Conservation (phyloP, 495 filamentous ascomycete species). For the Clohesyomyces aquaticus region DNA sequence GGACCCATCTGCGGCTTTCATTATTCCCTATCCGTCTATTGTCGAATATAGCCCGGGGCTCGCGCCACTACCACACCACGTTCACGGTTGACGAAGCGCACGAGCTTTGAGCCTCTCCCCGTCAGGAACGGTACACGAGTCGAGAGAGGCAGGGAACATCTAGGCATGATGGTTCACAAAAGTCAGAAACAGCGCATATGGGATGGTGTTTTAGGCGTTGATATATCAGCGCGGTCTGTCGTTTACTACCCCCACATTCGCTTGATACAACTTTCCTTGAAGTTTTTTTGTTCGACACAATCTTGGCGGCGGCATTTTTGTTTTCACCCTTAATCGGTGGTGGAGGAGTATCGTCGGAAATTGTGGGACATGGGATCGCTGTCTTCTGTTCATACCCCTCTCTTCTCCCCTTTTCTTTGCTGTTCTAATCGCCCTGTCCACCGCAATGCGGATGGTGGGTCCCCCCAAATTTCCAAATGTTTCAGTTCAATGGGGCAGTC, state of each 20-base stretch:
- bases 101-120: constrained; percentile 16
- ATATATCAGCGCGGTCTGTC: constrained; percentile 19
- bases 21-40: constrained; percentile 18
- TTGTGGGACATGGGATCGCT: neutral
- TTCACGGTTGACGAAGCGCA: constrained; percentile 32
- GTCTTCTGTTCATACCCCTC: constrained; percentile 2
- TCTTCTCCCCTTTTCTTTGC: neutral
- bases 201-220: constrained; percentile 39
- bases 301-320: constrained; percentile 1
- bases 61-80: constrained; percentile 26
- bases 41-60: constrained; percentile 32
- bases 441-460: too few species aligned
- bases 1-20: constrained; percentile 12
- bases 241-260: constrained; percentile 24
- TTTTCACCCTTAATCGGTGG: neutral
- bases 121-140: constrained; percentile 36
- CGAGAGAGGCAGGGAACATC: constrained; percentile 13
- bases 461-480: neutral
- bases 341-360: neutral
- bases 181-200: constrained; percentile 32
- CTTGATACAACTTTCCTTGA: constrained; percentile 6
- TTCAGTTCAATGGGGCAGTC: constrained; percentile 7
- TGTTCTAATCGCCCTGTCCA: neutral
- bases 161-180: constrained; percentile 17
- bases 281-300: neutral